Percentiles rank a stretch among this genome's conserved stretches.
These are phyloP conservation scores for Cercophora scortea DNA, from an alignment of 495 filamentous ascomycete genomes.

Conservation along the genomic window DNA sequence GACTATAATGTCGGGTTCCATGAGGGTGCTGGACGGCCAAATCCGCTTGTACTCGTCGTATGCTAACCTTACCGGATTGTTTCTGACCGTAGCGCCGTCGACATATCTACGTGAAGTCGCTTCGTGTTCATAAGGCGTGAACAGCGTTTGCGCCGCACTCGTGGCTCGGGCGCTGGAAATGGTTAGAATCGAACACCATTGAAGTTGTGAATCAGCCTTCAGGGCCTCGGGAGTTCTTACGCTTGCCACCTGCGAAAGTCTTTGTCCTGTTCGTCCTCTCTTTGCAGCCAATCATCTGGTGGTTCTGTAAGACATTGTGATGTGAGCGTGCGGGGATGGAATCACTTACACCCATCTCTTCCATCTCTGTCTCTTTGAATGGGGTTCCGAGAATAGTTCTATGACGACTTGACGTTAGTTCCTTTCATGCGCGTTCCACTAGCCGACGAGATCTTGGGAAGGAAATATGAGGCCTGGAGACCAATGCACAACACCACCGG, in stretches of 20 bases:
- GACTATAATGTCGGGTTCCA: constrained; percentile 8
- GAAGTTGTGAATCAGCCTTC: not conserved
- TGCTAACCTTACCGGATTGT: constrained; percentile 7
- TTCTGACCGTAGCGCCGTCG: constrained; percentile 6
- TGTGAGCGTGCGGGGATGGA: not conserved
- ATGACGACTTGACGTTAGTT: not conserved
- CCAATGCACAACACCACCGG: too few relatives aligned
- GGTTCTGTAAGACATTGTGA: not conserved
- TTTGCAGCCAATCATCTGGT: constrained; percentile 8
- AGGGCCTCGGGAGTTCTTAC: constrained; percentile 13
- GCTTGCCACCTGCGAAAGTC: constrained; percentile 44
- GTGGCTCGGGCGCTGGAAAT: constrained; percentile 35
- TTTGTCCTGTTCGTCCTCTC: constrained; percentile 24
- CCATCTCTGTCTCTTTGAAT: constrained; percentile 4
- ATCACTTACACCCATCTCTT: not conserved
- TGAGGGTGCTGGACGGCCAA: constrained; percentile 2
- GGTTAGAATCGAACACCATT: not conserved
- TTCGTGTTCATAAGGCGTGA: constrained; percentile 32
- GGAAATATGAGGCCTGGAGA: too few relatives aligned
- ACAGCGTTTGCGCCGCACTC: constrained; percentile 37
- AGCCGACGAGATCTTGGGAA: too few relatives aligned
- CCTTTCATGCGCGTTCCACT: not conserved
- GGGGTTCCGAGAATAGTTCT: constrained; percentile 9
- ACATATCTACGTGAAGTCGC: constrained; percentile 2
- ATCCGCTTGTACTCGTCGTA: constrained; percentile 4